Evolutionary conservation across 169 alveolate species (phyloP).

Genomic region (Cyclospora cayetanensis): DNA sequence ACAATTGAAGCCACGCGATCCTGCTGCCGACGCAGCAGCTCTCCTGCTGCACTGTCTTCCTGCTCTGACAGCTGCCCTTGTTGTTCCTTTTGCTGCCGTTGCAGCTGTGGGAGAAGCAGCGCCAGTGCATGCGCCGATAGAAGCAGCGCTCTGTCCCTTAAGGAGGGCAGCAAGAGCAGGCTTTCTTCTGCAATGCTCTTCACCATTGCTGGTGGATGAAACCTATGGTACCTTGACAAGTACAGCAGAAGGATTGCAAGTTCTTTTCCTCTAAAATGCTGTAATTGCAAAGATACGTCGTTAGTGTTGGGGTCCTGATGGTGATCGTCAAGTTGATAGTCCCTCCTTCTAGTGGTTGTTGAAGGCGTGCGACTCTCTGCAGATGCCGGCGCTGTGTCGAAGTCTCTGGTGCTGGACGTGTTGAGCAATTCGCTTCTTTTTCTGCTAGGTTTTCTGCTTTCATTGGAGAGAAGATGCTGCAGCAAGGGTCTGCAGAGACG

Average conservation of each 20-base stretch:
- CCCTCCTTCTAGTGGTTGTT: too few species aligned
- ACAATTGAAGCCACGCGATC: neutral
- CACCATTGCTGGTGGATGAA: neutral
- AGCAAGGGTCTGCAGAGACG: conserved; percentile 1
- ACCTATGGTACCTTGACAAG: conserved; percentile 4
- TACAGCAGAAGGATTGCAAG: conserved; percentile 19
- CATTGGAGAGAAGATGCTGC: neutral
- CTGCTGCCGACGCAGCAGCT: neutral
- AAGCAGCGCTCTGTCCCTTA: neutral
- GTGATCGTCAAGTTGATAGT: too few species aligned
- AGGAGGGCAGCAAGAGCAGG: conserved; percentile 18
- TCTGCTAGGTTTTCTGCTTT: neutral
- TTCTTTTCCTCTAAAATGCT: conserved; percentile 21
- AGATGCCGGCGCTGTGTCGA: too few species aligned
- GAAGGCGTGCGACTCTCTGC: too few species aligned
- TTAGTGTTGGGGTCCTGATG: conserved; percentile 10
- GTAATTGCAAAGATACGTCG: neutral
- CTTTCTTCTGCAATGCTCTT: neutral
- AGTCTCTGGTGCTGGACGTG: neutral
- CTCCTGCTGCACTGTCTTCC: neutral
- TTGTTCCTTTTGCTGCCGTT: neutral
- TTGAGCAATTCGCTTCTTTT: neutral
- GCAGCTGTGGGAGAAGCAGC: conserved; percentile 25
- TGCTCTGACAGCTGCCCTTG: neutral
- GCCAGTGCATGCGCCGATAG: conserved; percentile 7